phyloP scores from a whole-genome alignment of 2,329 filamentous ascomycete species.

The Ceratocystis eucalypticola region DNA sequence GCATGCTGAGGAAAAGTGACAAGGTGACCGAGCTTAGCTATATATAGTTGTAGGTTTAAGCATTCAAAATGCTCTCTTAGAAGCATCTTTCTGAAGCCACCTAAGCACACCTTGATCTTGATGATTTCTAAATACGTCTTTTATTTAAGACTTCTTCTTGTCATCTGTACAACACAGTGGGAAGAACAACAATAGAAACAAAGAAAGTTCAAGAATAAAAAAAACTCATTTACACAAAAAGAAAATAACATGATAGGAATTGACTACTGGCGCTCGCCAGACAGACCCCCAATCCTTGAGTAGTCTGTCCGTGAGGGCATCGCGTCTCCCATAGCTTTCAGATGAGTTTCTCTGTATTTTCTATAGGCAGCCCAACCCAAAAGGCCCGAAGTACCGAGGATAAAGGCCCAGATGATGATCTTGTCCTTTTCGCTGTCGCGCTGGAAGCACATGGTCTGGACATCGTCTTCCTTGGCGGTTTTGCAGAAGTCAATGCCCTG shows the following conservation, averaged over 20 bases:
- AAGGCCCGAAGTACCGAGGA: slow-evolving; percentile 44
- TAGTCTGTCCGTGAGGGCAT: slow-evolving; percentile 11
- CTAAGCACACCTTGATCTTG: too few relatives aligned
- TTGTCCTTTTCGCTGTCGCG: slow-evolving; percentile 53
- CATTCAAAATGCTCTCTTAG: too few relatives aligned
- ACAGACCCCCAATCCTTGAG: slow-evolving; percentile 2
- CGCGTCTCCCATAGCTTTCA: neutral
- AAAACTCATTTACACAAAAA: neutral
- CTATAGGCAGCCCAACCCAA: slow-evolving; percentile 44
- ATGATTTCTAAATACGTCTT: too few relatives aligned
- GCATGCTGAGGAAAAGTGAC: too few relatives aligned
- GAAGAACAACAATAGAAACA: neutral
- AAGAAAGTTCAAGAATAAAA: neutral
- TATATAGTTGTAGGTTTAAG: too few relatives aligned
- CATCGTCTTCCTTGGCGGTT: slow-evolving; percentile 46
- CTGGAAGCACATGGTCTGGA: slow-evolving; percentile 51
- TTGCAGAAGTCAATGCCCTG: slow-evolving; percentile 51
- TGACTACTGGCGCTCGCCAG: neutral
- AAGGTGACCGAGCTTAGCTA: too few relatives aligned
- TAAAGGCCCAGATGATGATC: slow-evolving; percentile 52
- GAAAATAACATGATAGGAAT: neutral
- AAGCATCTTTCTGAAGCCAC: too few relatives aligned
- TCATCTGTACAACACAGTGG: neutral
- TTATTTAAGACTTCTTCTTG: neutral
- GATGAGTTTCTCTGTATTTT: slow-evolving; percentile 6